These are phyloP conservation scores for Pecoramyces ruminantium DNA, from an alignment of 192 early-diverging fungal genomes.

Conservation along the genomic window DNA sequence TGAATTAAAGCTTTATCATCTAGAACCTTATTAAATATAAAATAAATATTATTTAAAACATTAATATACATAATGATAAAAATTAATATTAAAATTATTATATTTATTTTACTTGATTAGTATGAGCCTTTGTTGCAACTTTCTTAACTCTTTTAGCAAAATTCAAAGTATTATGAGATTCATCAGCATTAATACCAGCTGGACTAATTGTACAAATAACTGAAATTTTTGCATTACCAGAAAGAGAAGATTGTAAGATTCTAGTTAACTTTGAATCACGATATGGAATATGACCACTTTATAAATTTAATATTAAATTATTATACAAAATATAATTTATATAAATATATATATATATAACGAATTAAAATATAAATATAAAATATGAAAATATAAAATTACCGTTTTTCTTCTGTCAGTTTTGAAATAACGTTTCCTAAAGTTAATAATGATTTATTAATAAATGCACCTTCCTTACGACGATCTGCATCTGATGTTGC, in stretches of 20 bases:
- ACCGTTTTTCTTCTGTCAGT: conserved; percentile 49
- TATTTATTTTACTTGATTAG: conserved; percentile 40
- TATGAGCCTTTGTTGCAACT: conserved; percentile 60
- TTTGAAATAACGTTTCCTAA: conserved; percentile 86
- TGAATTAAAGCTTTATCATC: conserved; percentile 75
- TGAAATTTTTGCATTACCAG: conserved; percentile 72
- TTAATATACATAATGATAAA: no score
- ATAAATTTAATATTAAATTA: background rate
- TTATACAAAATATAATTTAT: no score
- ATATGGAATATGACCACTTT: conserved; percentile 71
- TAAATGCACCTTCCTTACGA: conserved; percentile 90
- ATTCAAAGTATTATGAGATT: conserved; percentile 82
- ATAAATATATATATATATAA: no score
- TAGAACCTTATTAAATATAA: background rate
- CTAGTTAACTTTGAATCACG: conserved; percentile 93
- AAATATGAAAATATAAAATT: background rate
- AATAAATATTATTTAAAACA: no score
- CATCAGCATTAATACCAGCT: conserved; percentile 56
- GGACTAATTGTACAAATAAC: conserved; percentile 90
- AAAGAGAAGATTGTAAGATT: conserved; percentile 79
- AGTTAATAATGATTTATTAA: conserved; percentile 80
- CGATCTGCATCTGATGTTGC: conserved; percentile 66
- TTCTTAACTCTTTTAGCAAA: conserved; percentile 87
- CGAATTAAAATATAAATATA: no score
- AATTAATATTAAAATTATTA: no score